Percentiles rank a stretch among this genome's conserved stretches.
phyloP scores from a whole-genome alignment of 2,329 filamentous ascomycete genomes.

The Fusarium scirpi region DNA sequence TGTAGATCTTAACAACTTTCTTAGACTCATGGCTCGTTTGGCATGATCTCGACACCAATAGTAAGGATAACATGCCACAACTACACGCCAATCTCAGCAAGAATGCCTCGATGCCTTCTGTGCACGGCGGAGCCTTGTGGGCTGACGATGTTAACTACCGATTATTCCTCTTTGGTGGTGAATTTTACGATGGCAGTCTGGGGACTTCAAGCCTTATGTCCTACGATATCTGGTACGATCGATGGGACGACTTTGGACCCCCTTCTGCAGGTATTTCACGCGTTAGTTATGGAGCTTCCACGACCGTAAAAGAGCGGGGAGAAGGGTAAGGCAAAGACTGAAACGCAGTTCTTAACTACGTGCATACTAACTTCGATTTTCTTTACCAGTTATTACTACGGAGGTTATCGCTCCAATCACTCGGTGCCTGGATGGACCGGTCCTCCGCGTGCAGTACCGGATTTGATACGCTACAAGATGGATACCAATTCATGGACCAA shows the following conservation, averaged over 20 bases:
- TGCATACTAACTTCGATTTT: too few relatives aligned
- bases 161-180: constrained; percentile 1
- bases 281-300: neutral
- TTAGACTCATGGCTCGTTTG: neutral
- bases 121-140: constrained; percentile 4
- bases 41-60: constrained; percentile 7
- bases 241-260: neutral
- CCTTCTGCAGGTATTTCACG: neutral
- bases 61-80: constrained; percentile 9
- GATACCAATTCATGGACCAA: neutral
- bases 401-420: neutral
- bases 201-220: neutral
- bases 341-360: neutral
- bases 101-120: constrained; percentile 1
- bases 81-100: constrained; percentile 9
- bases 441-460: neutral
- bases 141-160: constrained; percentile 9
- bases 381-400: neutral
- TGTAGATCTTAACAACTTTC: neutral
- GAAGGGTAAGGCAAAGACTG: neutral
- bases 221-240: constrained; percentile 8
- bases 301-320: neutral
- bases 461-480: neutral
- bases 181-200: neutral
- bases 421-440: neutral